Evolutionary conservation across 139 green algal species (phyloP).

Genomic region (Coelastrella sp.): DNA sequence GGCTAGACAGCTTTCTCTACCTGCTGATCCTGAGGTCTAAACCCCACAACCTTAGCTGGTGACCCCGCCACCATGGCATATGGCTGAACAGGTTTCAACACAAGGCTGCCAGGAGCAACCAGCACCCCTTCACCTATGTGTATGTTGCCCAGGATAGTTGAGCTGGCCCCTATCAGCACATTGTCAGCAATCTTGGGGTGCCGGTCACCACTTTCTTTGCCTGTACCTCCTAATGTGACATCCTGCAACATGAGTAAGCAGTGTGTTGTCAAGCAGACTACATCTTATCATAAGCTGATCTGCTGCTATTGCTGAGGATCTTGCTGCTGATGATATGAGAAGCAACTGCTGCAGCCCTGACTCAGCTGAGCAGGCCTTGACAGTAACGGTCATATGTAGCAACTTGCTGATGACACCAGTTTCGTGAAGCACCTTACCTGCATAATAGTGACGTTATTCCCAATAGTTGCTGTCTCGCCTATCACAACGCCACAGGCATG

Average conservation of each 20-base stretch:
- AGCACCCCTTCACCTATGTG: constrained; percentile 80
- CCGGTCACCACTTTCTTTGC: constrained; percentile 93
- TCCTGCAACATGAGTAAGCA: constrained; percentile 62
- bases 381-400: not conserved
- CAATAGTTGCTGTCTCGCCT: constrained; percentile 90
- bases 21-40: not conserved
- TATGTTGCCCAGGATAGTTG: constrained; percentile 96
- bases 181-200: constrained; percentile 93
- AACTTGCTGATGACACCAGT: not conserved
- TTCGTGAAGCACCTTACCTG: constrained; percentile 58
- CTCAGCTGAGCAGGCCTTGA: not conserved
- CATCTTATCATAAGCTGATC: too few relatives aligned
- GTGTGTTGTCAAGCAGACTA: not conserved
- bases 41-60: constrained; percentile 84
- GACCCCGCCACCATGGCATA: constrained; percentile 89
- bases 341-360: not conserved
- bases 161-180: constrained; percentile 88
- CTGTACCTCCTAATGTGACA: constrained; percentile 94
- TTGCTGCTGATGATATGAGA: too few relatives aligned
- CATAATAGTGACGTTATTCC: constrained; percentile 89
- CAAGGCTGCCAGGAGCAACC: constrained; percentile 84
- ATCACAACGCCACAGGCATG: constrained; percentile 95
- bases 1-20: too few relatives aligned
- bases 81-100: constrained; percentile 88
- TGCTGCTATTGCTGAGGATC: too few relatives aligned